These are phyloP conservation scores for Fomitopsis pinicola DNA, from an alignment of 1,284 basidiomycete genomes.

Conservation along the genomic window DNA sequence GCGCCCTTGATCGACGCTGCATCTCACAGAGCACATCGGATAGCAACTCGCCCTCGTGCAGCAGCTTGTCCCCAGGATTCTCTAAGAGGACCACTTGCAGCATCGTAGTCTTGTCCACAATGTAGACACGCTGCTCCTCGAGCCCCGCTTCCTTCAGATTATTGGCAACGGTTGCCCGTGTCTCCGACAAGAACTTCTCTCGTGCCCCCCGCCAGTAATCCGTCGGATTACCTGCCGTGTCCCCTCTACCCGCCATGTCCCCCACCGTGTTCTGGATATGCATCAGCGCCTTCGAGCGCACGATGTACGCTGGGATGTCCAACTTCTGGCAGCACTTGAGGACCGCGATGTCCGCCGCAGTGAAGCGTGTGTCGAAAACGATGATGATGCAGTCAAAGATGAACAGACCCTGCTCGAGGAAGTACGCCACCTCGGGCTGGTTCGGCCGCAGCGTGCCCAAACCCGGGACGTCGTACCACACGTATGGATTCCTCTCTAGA, in stretches of 20 bases:
- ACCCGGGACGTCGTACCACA: conserved; percentile 7
- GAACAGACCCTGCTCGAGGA: conserved; percentile 4
- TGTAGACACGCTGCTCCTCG: background rate
- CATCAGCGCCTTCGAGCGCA: conserved; percentile 4
- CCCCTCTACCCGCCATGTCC: background rate
- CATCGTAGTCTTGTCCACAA: conserved; percentile 1
- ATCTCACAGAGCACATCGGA: background rate
- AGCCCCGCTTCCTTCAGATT: conserved; percentile 1
- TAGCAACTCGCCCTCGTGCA: background rate
- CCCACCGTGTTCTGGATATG: background rate
- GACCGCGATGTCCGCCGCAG: conserved; percentile 4
- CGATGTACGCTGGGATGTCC: conserved; percentile 4
- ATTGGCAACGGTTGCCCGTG: background rate
- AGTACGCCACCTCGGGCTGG: background rate
- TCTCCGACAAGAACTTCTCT: background rate
- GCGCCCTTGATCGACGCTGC: background rate
- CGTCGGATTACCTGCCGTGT: background rate
- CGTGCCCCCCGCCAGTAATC: background rate
- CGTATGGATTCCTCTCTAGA: background rate
- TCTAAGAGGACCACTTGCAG: background rate
- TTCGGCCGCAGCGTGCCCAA: background rate
- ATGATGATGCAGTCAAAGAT: conserved; percentile 4
- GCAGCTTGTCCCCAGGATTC: background rate
- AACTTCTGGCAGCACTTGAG: background rate
- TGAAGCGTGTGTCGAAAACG: conserved; percentile 4